A percentile compares a stretch with the other conserved stretches of the same genome.
Conservation (phyloP, 148 eudicot species). For the Camellia granthamiana region DNA sequence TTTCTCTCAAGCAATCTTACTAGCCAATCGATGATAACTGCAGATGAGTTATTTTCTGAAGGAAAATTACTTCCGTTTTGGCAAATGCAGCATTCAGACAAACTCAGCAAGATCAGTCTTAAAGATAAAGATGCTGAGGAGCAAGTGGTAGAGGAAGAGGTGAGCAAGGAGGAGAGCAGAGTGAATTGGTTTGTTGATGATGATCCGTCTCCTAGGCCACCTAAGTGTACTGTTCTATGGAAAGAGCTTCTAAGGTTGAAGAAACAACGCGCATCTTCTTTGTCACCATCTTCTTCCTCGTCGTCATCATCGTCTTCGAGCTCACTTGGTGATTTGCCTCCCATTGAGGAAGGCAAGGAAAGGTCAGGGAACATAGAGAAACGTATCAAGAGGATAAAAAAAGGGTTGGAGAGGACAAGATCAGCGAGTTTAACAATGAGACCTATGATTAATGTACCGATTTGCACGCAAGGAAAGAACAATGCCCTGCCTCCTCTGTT, state of each 20-base stretch:
- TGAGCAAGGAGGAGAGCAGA: slow-evolving; percentile 22
- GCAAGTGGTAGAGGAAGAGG: slow-evolving; percentile 8
- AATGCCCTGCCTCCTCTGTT: slow-evolving; percentile 56
- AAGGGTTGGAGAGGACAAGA: slow-evolving; percentile 79
- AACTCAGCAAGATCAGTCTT: slow-evolving; percentile 41
- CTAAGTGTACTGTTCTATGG: slow-evolving; percentile 92
- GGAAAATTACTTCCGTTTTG: slow-evolving; percentile 73
- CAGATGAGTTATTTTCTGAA: slow-evolving; percentile 76
- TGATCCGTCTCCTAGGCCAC: slow-evolving; percentile 95
- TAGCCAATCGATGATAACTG: slow-evolving; percentile 50
- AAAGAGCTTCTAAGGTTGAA: slow-evolving; percentile 72
- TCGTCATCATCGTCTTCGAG: slow-evolving; percentile 35
- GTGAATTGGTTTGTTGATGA: slow-evolving; percentile 79
- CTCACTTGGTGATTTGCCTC: slow-evolving; percentile 44
- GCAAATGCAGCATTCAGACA: slow-evolving; percentile 55
- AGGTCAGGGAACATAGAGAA: slow-evolving; percentile 41
- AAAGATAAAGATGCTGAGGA: slow-evolving; percentile 24
- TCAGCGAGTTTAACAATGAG: slow-evolving; percentile 68
- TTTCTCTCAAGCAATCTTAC: slow-evolving; percentile 49
- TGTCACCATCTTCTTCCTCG: slow-evolving; percentile 57
- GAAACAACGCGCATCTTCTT: slow-evolving; percentile 42
- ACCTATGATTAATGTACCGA: slow-evolving; percentile 82
- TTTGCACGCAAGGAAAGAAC: slow-evolving; percentile 49
- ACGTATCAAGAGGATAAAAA: slow-evolving; percentile 55
- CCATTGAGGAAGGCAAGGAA: slow-evolving; percentile 56